phyloP scores from a whole-genome alignment of 768 basidiomycete species.

The Boletales sp. region DNA sequence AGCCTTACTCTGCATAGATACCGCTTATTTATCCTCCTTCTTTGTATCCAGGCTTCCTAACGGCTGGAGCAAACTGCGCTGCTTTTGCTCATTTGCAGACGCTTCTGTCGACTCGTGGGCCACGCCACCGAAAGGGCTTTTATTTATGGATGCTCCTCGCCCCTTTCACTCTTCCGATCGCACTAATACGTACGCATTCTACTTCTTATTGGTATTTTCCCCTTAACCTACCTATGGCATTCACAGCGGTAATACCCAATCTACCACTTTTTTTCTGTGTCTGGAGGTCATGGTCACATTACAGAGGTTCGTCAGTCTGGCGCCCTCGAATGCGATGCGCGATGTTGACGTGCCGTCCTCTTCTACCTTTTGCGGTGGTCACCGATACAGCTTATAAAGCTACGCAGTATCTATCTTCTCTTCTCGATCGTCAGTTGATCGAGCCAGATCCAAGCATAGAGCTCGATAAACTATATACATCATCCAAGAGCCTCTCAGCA shows the following conservation, averaged over 20 bases:
- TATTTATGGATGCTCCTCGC: constrained; percentile 61
- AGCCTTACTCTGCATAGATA: constrained; percentile 41
- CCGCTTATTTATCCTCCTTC: constrained; percentile 45
- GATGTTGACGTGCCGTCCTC: neutral
- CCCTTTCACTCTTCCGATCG: constrained; percentile 74
- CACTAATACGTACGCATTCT: constrained; percentile 62
- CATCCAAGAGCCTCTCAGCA: constrained; percentile 14
- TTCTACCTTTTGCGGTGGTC: constrained; percentile 1
- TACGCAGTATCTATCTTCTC: constrained; percentile 60
- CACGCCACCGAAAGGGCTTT: constrained; percentile 64
- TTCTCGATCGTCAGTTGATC: constrained; percentile 54
- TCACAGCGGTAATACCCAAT: constrained; percentile 75
- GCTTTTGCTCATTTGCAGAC: constrained; percentile 45
- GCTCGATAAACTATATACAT: constrained; percentile 56
- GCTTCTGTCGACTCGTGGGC: constrained; percentile 52
- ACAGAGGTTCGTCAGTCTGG: constrained; percentile 48
- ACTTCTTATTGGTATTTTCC: neutral
- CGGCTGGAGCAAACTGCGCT: constrained; percentile 18
- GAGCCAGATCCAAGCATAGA: constrained; percentile 49
- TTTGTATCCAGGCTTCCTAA: constrained; percentile 45
- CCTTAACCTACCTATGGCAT: neutral
- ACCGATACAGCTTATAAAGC: constrained; percentile 56
- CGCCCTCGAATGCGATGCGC: neutral
- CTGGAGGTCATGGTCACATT: constrained; percentile 86
- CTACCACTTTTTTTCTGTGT: constrained; percentile 82